Evolutionary conservation across 768 basidiomycete species (phyloP).

Genomic region (Rhodotorula graminis): DNA sequence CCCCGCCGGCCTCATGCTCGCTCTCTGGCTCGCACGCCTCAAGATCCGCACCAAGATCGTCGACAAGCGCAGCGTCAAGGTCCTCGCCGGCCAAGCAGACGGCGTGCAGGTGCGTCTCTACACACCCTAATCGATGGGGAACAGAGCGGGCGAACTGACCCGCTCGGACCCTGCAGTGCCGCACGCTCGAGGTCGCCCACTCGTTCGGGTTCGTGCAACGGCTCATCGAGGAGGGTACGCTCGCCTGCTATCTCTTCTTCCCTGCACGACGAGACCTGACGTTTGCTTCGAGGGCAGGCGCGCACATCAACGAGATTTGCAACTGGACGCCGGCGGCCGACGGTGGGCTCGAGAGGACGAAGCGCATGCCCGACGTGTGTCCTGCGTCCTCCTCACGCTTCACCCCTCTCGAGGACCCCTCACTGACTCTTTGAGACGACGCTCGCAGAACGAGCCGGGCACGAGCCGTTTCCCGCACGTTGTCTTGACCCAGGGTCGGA

Average conservation of each 20-base stretch:
- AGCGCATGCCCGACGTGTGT: slow-evolving; percentile 25
- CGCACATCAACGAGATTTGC: slow-evolving; percentile 23
- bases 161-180: neutral
- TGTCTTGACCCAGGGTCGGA: slow-evolving; percentile 26
- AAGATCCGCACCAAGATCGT: slow-evolving; percentile 28
- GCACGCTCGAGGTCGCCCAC: slow-evolving; percentile 36
- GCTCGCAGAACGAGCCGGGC: slow-evolving; percentile 18
- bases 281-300: neutral
- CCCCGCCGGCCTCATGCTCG: slow-evolving; percentile 32
- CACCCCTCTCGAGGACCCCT: neutral
- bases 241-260: too few relatives aligned
- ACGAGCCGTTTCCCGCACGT: slow-evolving; percentile 26
- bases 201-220: slow-evolving; percentile 24
- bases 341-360: slow-evolving; percentile 7
- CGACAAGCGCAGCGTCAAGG: slow-evolving; percentile 23
- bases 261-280: neutral
- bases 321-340: slow-evolving; percentile 21
- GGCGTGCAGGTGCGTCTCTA: slow-evolving; percentile 5
- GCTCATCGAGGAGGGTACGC: slow-evolving; percentile 18
- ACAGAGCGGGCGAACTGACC: too few relatives aligned
- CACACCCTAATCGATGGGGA: too few relatives aligned
- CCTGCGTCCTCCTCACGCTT: neutral
- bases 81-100: slow-evolving; percentile 26
- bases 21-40: slow-evolving; percentile 33
- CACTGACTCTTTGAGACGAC: neutral